Conservation (phyloP, 2,329 filamentous ascomycete genomes). For the Pyrenophora teres region DNA sequence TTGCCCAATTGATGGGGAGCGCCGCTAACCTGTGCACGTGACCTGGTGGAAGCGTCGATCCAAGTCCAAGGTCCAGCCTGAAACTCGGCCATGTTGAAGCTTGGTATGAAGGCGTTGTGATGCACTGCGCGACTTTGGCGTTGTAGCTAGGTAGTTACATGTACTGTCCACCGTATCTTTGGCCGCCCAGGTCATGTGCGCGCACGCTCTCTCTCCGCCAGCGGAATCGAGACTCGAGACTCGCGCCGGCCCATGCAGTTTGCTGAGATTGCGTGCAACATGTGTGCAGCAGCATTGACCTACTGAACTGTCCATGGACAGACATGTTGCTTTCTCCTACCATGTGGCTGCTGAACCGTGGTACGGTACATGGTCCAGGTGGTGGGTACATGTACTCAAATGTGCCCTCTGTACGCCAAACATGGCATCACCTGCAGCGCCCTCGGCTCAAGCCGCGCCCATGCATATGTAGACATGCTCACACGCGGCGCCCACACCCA, state of each 20-base stretch:
- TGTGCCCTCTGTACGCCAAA: slow-evolving; percentile 6
- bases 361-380: no score
- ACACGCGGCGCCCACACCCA: slow-evolving; percentile 17
- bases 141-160: no score
- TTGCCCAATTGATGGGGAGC: slow-evolving; percentile 14
- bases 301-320: no score
- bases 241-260: not conserved
- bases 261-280: not conserved
- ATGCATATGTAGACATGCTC: slow-evolving; percentile 28
- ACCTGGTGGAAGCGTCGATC: slow-evolving; percentile 10
- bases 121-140: no score
- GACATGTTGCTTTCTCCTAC: no score
- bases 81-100: slow-evolving; percentile 9
- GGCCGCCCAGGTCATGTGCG: not conserved
- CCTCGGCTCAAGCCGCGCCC: slow-evolving; percentile 22
- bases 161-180: not conserved
- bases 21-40: slow-evolving; percentile 26
- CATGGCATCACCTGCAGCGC: slow-evolving; percentile 16
- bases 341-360: no score
- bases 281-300: not conserved
- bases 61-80: slow-evolving; percentile 4
- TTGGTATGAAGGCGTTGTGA: not conserved
- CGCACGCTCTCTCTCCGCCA: not conserved
- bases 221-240: not conserved
- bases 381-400: no score